phyloP scores from a whole-genome alignment of 306 rosid genomes.

The Glycine tomentella region DNA sequence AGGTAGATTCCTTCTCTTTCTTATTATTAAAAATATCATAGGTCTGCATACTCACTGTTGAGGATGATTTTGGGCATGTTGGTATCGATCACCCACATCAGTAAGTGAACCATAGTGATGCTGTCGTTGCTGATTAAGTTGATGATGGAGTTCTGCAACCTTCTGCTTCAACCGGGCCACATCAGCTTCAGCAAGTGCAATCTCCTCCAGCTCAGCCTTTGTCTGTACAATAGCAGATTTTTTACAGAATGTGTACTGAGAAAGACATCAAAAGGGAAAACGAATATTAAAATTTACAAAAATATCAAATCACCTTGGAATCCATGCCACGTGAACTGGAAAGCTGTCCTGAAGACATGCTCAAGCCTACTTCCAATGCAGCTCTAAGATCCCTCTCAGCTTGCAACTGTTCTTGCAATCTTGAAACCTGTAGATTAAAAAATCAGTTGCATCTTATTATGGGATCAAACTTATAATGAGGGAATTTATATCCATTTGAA shows the following conservation, averaged over 20 bases:
- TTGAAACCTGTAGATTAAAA: conserved; percentile 75
- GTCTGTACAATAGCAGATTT: conserved; percentile 67
- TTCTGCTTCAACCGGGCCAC: conserved; percentile 98
- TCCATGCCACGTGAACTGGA: conserved; percentile 91
- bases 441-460: conserved; percentile 41
- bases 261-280: conserved; percentile 33
- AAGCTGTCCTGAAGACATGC: conserved; percentile 95
- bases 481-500: conserved; percentile 28
- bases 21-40: conserved; percentile 7
- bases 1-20: background rate
- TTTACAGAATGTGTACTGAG: conserved; percentile 46
- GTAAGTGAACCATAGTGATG: conserved; percentile 92
- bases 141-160: conserved; percentile 98
- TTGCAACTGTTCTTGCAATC: conserved; percentile 99
- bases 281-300: conserved; percentile 5
- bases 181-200: conserved; percentile 99
- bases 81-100: conserved; percentile 87
- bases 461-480: background rate
- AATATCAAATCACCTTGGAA: conserved; percentile 74
- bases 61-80: conserved; percentile 79
- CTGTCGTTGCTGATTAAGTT: conserved; percentile 94
- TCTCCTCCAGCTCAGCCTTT: conserved; percentile 98
- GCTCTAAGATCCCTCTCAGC: conserved; percentile 99
- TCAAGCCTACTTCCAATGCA: conserved; percentile 96
- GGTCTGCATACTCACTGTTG: conserved; percentile 79